Evolutionary conservation across 2,329 filamentous ascomycete species (phyloP).

Genomic region (Huntiella omanensis): DNA sequence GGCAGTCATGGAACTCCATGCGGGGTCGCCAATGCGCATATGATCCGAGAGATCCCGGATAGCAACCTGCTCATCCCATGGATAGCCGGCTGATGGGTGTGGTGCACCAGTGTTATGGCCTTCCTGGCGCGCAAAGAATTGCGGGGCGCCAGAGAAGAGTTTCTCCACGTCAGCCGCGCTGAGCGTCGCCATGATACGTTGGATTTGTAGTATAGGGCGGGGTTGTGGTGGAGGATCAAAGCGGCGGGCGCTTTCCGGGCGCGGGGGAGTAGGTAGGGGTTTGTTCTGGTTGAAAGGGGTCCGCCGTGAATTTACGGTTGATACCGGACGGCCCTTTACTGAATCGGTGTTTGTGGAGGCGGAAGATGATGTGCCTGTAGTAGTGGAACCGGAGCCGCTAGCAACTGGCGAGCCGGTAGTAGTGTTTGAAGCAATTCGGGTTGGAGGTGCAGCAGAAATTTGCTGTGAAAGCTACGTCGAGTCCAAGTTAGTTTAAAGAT

Average conservation of each 20-base stretch:
- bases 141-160: conserved; percentile 58
- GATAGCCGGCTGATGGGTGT: conserved; percentile 45
- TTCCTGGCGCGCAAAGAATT: conserved; percentile 45
- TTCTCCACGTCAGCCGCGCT: conserved; percentile 43
- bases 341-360: not conserved
- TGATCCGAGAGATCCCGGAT: conserved; percentile 48
- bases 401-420: too few relatives aligned
- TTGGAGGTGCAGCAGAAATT: too few relatives aligned
- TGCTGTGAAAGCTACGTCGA: too few relatives aligned
- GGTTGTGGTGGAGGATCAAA: conserved; percentile 20
- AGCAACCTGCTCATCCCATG: conserved; percentile 43
- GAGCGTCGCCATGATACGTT: conserved; percentile 41
- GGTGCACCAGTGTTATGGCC: conserved; percentile 40
- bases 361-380: not conserved
- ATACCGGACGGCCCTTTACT: not conserved
- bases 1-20: conserved; percentile 44
- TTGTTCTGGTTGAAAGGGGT: conserved; percentile 30
- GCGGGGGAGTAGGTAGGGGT: conserved; percentile 35
- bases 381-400: too few relatives aligned
- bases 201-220: conserved; percentile 30
- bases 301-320: not conserved
- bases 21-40: conserved; percentile 40
- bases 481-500: too few relatives aligned
- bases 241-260: conserved; percentile 17
- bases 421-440: too few relatives aligned